Evolutionary conservation across 1,284 basidiomycete genomes (phyloP).

Genomic region (Melampsora medusae): DNA sequence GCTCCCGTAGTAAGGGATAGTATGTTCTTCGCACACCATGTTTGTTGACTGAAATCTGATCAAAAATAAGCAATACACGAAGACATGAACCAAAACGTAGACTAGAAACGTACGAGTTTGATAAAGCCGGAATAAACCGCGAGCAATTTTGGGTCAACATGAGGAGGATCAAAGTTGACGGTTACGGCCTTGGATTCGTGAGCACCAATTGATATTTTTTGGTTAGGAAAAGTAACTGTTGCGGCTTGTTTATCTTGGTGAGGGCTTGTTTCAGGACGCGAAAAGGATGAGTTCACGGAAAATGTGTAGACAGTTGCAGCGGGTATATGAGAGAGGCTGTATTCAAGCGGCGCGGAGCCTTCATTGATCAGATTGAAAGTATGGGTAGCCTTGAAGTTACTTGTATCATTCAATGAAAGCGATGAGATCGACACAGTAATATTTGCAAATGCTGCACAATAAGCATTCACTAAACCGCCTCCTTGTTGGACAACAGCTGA

Average conservation of each 20-base stretch:
- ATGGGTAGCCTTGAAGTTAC: slow-evolving; percentile 10
- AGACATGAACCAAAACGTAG: too few species aligned
- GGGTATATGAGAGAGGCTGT: slow-evolving; percentile 20
- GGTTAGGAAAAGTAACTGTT: neutral
- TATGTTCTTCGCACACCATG: too few species aligned
- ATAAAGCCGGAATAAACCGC: too few species aligned
- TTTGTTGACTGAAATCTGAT: too few species aligned
- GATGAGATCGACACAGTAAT: slow-evolving; percentile 31
- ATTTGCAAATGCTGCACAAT: slow-evolving; percentile 39
- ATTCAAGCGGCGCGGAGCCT: slow-evolving; percentile 7
- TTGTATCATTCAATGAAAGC: slow-evolving; percentile 25
- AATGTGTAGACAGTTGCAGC: slow-evolving; percentile 23
- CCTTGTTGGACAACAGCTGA: slow-evolving; percentile 39
- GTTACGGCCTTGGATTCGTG: slow-evolving; percentile 15
- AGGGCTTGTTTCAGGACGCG: slow-evolving; percentile 11
- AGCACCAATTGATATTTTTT: slow-evolving; percentile 10
- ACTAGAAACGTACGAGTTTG: too few species aligned
- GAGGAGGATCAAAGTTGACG: slow-evolving; percentile 7
- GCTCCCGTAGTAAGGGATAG: too few species aligned
- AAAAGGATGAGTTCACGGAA: slow-evolving; percentile 3
- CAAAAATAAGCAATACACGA: too few species aligned
- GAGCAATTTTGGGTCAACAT: too few species aligned
- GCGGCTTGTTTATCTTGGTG: slow-evolving; percentile 3
- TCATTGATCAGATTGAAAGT: slow-evolving; percentile 14
- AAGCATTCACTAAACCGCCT: slow-evolving; percentile 40